Evolutionary conservation across 2,329 filamentous ascomycete genomes (phyloP), one percentile per base, ranked within the genome.

Genomic region (Fusarium sublunatum): DNA sequence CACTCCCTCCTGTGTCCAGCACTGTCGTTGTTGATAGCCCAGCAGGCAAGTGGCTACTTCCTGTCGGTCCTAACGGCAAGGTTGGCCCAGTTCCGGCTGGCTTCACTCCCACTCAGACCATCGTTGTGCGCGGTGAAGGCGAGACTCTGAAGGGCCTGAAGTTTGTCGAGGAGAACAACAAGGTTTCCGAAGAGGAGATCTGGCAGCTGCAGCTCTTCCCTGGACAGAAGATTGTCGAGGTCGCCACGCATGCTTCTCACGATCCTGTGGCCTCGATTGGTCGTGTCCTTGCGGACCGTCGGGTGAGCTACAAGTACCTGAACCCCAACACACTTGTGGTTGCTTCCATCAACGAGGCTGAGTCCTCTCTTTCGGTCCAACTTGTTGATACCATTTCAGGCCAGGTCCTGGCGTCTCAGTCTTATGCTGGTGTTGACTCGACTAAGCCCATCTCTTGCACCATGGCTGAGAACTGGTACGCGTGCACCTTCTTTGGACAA

Each of bases 241-340:
- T 95, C 35, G 88, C 88, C 3, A 83, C 88, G 15, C 85, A 89
- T 43, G 88, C 92, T 9, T 73, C 84, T 3, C 90, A 94, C 64
- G 93, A 99, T 69, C 92, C 92, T 0, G 88, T 98, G 43, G 94
- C 95, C 4, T 98, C 95, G 1, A 97, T 99, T 68, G 95, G 95
- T 9, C 92, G 92, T 57, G 95, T 98, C 2, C 85, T 99, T 22
- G 93, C 93, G 25, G 91, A 99, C 72, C 87, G 95, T 39, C 89
- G 88, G n/a, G 95, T 99, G 43, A 86, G 94, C 63, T 99, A 99
- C 86, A 99, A 99, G 79, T 98, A 98, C 74, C 80, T 99, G 36
- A 97, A 96, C 78, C 88, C 91, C 1, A 97, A 96, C 76, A 85
- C 92, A 7, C 82, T 93, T 3, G 83, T 98, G 1, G 82, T 97